Conservation (phyloP, 768 basidiomycete genomes). For the Hortiboletus campestris region DNA sequence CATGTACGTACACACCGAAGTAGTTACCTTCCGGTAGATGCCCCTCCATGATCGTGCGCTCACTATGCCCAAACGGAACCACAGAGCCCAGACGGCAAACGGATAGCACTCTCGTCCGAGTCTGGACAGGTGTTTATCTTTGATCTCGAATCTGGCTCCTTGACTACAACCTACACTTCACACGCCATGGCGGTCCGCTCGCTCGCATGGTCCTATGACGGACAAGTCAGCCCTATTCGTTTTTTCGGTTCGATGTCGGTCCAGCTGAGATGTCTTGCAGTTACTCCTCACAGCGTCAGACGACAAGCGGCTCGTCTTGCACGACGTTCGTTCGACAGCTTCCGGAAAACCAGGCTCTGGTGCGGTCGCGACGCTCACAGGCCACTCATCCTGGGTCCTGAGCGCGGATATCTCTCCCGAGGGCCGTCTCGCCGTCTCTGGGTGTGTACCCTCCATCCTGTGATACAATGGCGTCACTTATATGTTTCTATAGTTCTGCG, state of each 20-base stretch:
- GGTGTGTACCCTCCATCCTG: slow-evolving; percentile 46
- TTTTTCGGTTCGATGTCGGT: neutral
- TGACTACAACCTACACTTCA: slow-evolving; percentile 73
- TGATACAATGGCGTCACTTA: neutral
- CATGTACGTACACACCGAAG: slow-evolving; percentile 46
- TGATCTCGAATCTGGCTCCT: slow-evolving; percentile 65
- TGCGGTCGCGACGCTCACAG: slow-evolving; percentile 80
- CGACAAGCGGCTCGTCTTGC: slow-evolving; percentile 86
- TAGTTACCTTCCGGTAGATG: slow-evolving; percentile 1
- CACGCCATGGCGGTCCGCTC: slow-evolving; percentile 91
- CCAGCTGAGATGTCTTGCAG: slow-evolving; percentile 38
- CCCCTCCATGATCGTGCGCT: neutral
- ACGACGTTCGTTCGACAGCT: slow-evolving; percentile 77
- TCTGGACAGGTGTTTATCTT: slow-evolving; percentile 87
- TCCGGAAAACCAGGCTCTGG: slow-evolving; percentile 62
- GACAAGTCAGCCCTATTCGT: slow-evolving; percentile 56
- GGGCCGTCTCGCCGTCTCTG: slow-evolving; percentile 73
- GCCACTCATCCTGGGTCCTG: slow-evolving; percentile 91
- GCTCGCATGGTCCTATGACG: slow-evolving; percentile 86
- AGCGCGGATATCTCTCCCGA: slow-evolving; percentile 82
- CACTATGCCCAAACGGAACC: neutral
- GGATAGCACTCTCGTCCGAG: slow-evolving; percentile 80
- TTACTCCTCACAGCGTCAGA: slow-evolving; percentile 88
- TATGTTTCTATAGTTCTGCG: slow-evolving; percentile 53
- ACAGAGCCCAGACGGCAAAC: slow-evolving; percentile 86